Evolutionary conservation across 805 yeast genomes (phyloP).

Genomic region (Wickerhamomyces kurtzmanii): DNA sequence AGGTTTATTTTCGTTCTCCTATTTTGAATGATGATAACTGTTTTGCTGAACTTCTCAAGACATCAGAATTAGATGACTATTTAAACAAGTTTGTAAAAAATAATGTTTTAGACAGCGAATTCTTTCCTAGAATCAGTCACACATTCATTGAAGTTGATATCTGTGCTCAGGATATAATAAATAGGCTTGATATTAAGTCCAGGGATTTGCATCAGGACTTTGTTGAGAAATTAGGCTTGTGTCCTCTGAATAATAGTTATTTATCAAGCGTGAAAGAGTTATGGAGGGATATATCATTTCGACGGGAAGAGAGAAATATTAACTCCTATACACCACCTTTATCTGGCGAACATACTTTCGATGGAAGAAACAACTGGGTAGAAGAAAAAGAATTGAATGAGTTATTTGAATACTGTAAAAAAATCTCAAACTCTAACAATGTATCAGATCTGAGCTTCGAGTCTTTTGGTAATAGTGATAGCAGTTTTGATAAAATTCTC

Average conservation of each 20-base stretch:
- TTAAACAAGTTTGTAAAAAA: slow-evolving; percentile 17
- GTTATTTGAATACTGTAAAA: slow-evolving; percentile 21
- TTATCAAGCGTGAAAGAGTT: slow-evolving; percentile 43
- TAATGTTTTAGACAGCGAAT: slow-evolving; percentile 5
- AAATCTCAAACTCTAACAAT: slow-evolving; percentile 6
- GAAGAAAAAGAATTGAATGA: slow-evolving; percentile 26
- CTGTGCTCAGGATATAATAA: slow-evolving; percentile 46
- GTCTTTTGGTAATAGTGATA: slow-evolving; percentile 13
- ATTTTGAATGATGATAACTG: slow-evolving; percentile 23
- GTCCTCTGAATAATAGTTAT: slow-evolving; percentile 12
- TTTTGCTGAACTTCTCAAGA: slow-evolving; percentile 17
- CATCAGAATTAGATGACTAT: slow-evolving; percentile 22
- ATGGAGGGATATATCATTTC: slow-evolving; percentile 46
- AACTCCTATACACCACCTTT: slow-evolving; percentile 16
- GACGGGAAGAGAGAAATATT: slow-evolving; percentile 33
- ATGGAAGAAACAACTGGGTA: slow-evolving; percentile 25
- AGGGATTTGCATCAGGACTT: slow-evolving; percentile 43
- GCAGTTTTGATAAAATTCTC: slow-evolving; percentile 14
- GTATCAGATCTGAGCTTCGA: slow-evolving; percentile 6
- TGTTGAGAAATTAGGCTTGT: slow-evolving; percentile 21
- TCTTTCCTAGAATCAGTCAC: slow-evolving; percentile 44
- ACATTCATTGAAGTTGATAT: slow-evolving; percentile 67
- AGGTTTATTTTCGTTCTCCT: slow-evolving; percentile 50
- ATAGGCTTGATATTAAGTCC: slow-evolving; percentile 34
- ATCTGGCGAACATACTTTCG: slow-evolving; percentile 15